Base-by-base conservation (phyloP, 192 early-diverging fungal genomes). In the Coemansia sp. region DNA sequence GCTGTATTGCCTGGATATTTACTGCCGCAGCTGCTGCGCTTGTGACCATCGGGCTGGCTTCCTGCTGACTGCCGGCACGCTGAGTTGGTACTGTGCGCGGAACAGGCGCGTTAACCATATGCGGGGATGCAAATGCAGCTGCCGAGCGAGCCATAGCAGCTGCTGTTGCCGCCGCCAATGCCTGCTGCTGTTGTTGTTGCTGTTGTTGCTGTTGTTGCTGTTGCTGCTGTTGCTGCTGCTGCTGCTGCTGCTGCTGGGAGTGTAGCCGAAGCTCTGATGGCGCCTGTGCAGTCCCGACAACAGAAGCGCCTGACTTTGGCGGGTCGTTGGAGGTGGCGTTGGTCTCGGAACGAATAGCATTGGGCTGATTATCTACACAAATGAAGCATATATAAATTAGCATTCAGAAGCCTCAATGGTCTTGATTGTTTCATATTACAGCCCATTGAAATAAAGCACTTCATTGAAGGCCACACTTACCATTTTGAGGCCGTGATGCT, bases 21-120 rank as follows among this genome's bases (percentile, higher is more conserved):
- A 15, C 41, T 20, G 21, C 49, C 33, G 30, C 30, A 10, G 47
- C 35, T 33, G 54, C 42, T 18, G 42, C 18, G 3, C 8, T 31
- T 21, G 21, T 40, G 23, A 28, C 33, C 52, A 53, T 8, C 15
- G 50, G 30, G 14, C 50, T 38, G 33, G 15, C 33, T 3, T 19
- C 38, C 38, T 53, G 48, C 40, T 61, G 42, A 36, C 59, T 61
- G 10, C 36, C 23, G 4, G 59, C 43, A 31, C 59, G 62, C 48
- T 74, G 71, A 0, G 60, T 74, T 2, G 71, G 65, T 37, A 68
- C 71, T 2, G 56, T 39, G 12, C 61, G 71, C 15, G 71, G 60
- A n/a, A 53, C 42, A 1, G 40, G 28, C 15, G 59, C 16, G 39
- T 35, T 69, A 44, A 19, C 45, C 28, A 69, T 47, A 5, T 49